Evolutionary conservation across 2,329 filamentous ascomycete genomes (phyloP).

Genomic region (Dothistroma pini): DNA sequence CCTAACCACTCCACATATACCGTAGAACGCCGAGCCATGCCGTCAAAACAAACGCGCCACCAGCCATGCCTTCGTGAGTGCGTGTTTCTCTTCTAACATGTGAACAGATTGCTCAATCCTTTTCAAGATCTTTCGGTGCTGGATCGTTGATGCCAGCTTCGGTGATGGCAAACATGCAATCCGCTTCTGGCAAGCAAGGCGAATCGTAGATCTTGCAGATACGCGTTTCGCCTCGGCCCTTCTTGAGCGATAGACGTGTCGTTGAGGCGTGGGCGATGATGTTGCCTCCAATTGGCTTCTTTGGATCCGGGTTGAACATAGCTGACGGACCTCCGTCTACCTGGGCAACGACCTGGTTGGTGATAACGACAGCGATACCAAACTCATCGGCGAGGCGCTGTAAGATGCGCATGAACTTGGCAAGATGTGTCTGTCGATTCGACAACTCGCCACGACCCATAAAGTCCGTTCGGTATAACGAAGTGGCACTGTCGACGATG

Average conservation of each 20-base stretch:
- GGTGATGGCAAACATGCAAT: constrained; percentile 93
- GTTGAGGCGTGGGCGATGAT: constrained; percentile 98
- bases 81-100: not conserved
- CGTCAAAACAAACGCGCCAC: not conserved
- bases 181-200: constrained; percentile 91
- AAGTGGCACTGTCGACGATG: constrained; percentile 92
- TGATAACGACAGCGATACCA: constrained; percentile 96
- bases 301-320: constrained; percentile 99
- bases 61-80: not conserved
- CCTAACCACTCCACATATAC: not conserved
- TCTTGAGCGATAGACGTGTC: constrained; percentile 90
- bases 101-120: constrained; percentile 50
- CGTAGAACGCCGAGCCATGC: constrained; percentile 5
- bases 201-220: constrained; percentile 99
- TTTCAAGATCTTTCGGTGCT: constrained; percentile 90
- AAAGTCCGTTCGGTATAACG: constrained; percentile 94
- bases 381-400: constrained; percentile 77
- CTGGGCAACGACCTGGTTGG: constrained; percentile 97
- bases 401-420: constrained; percentile 82
- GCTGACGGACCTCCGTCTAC: constrained; percentile 93
- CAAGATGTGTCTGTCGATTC: constrained; percentile 83
- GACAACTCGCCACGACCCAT: constrained; percentile 94
- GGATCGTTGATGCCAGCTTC: constrained; percentile 97
- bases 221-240: constrained; percentile 89
- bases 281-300: constrained; percentile 98